Conservation (phyloP, 1,284 basidiomycete species). For the Apiotrichum veenhuisii region DNA sequence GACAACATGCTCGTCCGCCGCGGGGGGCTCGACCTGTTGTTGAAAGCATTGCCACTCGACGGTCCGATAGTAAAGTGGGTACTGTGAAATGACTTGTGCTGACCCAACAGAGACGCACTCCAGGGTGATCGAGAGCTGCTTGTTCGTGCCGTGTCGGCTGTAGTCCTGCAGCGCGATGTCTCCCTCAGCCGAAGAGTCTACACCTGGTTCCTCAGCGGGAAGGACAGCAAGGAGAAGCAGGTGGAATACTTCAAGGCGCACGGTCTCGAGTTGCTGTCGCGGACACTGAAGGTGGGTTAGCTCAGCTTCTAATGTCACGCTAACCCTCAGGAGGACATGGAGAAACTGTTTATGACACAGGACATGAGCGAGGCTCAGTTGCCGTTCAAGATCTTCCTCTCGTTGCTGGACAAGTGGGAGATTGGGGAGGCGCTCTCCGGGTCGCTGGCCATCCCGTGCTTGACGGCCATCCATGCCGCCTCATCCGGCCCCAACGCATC, state of each 20-base stretch:
- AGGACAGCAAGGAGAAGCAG: constrained; percentile 70
- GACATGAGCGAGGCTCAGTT: constrained; percentile 68
- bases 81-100: neutral
- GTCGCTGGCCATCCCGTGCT: constrained; percentile 68
- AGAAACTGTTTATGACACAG: constrained; percentile 55
- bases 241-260: constrained; percentile 65
- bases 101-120: constrained; percentile 47
- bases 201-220: constrained; percentile 82
- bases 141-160: constrained; percentile 70
- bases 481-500: constrained; percentile 1
- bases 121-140: constrained; percentile 67
- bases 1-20: constrained; percentile 82
- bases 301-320: neutral
- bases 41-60: constrained; percentile 69
- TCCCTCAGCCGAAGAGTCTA: constrained; percentile 90
- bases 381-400: constrained; percentile 94
- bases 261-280: constrained; percentile 64
- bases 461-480: constrained; percentile 24
- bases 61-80: constrained; percentile 61
- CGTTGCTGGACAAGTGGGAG: constrained; percentile 94
- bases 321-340: constrained; percentile 64
- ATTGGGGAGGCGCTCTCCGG: constrained; percentile 80
- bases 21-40: constrained; percentile 72
- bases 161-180: constrained; percentile 86
- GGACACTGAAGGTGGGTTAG: constrained; percentile 62